Evolutionary conservation across 306 rosid species (phyloP).

Genomic region (Castanospermum australe): DNA sequence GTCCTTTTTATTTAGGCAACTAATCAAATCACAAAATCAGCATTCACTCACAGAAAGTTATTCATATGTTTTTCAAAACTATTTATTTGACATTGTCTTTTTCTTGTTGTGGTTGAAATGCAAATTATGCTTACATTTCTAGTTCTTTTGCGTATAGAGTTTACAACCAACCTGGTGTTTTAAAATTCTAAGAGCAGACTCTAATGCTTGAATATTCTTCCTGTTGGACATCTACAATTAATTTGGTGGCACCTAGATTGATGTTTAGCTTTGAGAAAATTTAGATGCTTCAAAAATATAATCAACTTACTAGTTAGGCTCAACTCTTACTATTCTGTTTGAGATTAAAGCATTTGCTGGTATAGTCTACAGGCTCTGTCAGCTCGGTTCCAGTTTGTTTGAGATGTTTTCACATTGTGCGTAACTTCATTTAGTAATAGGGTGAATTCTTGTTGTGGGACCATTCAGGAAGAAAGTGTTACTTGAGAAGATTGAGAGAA

Average conservation of each 20-base stretch:
- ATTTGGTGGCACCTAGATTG: not conserved
- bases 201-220: not conserved
- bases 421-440: not conserved
- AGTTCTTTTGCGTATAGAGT: not conserved
- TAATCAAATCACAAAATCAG: constrained; percentile 2
- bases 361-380: not conserved
- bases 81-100: not conserved
- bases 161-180: no score
- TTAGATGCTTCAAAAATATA: not conserved
- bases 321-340: not conserved
- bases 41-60: not conserved
- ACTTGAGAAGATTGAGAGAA: not conserved
- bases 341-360: not conserved
- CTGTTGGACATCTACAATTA: not conserved
- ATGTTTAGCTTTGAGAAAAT: not conserved
- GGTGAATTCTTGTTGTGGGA: not conserved
- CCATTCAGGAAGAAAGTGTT: not conserved
- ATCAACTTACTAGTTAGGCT: not conserved
- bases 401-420: not conserved
- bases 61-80: not conserved
- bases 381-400: not conserved
- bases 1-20: not conserved
- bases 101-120: not conserved
- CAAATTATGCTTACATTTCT: not conserved
- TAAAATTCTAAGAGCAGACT: not conserved